Conservation (phyloP, 129 eudicot genomes). For the Helianthus tuberosus region DNA sequence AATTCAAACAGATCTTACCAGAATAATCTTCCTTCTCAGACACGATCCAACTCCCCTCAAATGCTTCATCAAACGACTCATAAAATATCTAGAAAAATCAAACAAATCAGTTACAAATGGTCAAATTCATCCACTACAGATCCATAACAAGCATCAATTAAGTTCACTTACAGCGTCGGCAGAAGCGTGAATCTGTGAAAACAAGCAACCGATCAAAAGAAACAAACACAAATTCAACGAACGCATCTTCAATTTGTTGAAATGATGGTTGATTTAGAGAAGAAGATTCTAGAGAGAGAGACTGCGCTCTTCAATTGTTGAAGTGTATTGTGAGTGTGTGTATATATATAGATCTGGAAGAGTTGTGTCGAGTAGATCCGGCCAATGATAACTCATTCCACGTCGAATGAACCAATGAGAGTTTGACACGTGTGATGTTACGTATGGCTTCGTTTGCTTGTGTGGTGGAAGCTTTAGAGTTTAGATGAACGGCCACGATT, state of each 20-base stretch:
- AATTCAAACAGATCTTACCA: constrained; percentile 45
- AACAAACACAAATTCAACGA: constrained; percentile 39
- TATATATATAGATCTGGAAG: constrained; percentile 40
- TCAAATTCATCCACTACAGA: constrained; percentile 28
- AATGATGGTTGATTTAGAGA: constrained; percentile 12
- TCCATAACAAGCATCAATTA: constrained; percentile 17
- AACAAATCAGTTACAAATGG: constrained; percentile 2
- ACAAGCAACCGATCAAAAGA: constrained; percentile 50
- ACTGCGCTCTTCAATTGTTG: constrained; percentile 2
- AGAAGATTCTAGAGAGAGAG: constrained; percentile 19
- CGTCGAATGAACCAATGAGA: constrained; percentile 47
- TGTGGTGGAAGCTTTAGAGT: not conserved
- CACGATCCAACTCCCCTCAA: constrained; percentile 86
- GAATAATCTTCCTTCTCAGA: constrained; percentile 83
- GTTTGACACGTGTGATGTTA: constrained; percentile 30
- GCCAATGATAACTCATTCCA: constrained; percentile 60
- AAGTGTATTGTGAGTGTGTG: not conserved
- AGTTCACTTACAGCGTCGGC: constrained; percentile 59
- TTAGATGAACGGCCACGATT: constrained; percentile 35
- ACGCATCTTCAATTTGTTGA: constrained; percentile 30
- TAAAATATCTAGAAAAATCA: constrained; percentile 49
- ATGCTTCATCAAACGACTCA: constrained; percentile 83
- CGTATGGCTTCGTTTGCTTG: not conserved
- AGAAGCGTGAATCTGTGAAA: constrained; percentile 65
- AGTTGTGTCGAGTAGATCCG: constrained; percentile 47